Evolutionary conservation across 176 grass and related monocot species (phyloP).

Genomic region (Hyparrhenia diplandra): DNA sequence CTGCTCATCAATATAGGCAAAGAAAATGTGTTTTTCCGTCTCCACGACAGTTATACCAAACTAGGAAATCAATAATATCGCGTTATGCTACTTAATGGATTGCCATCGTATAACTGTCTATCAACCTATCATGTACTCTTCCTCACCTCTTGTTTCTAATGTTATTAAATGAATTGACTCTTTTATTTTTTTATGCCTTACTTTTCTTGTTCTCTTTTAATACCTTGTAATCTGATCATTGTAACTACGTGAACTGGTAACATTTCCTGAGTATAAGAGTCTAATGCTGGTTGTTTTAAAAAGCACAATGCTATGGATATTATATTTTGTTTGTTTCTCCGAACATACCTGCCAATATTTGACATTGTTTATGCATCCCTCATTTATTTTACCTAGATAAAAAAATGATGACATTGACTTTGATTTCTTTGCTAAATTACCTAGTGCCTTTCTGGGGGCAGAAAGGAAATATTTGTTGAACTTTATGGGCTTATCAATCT

Average conservation of each 20-base stretch:
- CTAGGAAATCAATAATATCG: background rate
- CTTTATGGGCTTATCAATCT: background rate
- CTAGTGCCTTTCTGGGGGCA: background rate
- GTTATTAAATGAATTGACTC: background rate
- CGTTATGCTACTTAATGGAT: background rate
- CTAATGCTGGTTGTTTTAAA: background rate
- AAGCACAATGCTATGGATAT: too few relatives aligned
- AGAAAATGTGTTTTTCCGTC: background rate
- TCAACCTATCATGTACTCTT: background rate
- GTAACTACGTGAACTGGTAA: background rate
- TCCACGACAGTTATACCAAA: background rate
- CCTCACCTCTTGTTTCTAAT: background rate
- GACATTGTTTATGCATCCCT: background rate
- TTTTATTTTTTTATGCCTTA: background rate
- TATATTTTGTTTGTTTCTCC: background rate
- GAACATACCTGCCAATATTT: background rate
- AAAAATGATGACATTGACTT: background rate
- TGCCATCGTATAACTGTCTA: background rate
- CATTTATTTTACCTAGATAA: background rate
- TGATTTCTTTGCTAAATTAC: background rate
- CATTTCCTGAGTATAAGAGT: background rate
- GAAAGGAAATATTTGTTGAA: background rate
- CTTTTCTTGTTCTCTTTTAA: background rate
- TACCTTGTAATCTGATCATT: background rate
- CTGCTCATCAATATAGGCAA: background rate